These are phyloP conservation scores for Pleurotus citrinopileatus DNA, from an alignment of 768 basidiomycete genomes.

Conservation along the genomic window DNA sequence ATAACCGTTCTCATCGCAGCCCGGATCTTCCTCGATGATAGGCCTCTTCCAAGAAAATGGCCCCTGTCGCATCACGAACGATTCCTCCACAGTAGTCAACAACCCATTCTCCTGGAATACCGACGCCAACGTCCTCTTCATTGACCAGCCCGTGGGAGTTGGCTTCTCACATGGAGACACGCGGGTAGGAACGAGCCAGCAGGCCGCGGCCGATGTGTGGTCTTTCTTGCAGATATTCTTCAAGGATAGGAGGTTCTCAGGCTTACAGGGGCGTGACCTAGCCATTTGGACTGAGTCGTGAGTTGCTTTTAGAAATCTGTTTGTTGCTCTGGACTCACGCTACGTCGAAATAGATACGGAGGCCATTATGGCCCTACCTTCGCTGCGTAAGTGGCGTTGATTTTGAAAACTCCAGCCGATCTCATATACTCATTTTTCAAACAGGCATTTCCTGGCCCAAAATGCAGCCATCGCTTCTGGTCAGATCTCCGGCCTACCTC, in stretches of 20 bases:
- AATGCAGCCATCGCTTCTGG: slow-evolving; percentile 54
- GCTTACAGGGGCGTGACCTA: slow-evolving; percentile 41
- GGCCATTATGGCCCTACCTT: slow-evolving; percentile 72
- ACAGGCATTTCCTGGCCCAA: slow-evolving; percentile 53
- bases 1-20: slow-evolving; percentile 24
- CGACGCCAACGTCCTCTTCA: slow-evolving; percentile 54
- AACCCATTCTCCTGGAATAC: slow-evolving; percentile 63
- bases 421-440: neutral
- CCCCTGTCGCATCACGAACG: slow-evolving; percentile 65
- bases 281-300: slow-evolving; percentile 67
- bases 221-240: slow-evolving; percentile 63
- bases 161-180: slow-evolving; percentile 59
- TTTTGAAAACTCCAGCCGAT: neutral
- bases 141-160: slow-evolving; percentile 62
- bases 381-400: slow-evolving; percentile 37
- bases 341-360: slow-evolving; percentile 45
- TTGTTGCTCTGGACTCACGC: neutral
- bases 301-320: slow-evolving; percentile 10
- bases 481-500: slow-evolving; percentile 37
- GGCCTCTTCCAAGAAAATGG: slow-evolving; percentile 76
- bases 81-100: slow-evolving; percentile 41
- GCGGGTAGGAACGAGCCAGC: slow-evolving; percentile 46
- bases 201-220: slow-evolving; percentile 59
- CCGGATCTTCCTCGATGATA: slow-evolving; percentile 54
- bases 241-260: slow-evolving; percentile 48